Conservation (phyloP, 225 moss, liverwort and hornwort genomes). For the Asterella californica region DNA sequence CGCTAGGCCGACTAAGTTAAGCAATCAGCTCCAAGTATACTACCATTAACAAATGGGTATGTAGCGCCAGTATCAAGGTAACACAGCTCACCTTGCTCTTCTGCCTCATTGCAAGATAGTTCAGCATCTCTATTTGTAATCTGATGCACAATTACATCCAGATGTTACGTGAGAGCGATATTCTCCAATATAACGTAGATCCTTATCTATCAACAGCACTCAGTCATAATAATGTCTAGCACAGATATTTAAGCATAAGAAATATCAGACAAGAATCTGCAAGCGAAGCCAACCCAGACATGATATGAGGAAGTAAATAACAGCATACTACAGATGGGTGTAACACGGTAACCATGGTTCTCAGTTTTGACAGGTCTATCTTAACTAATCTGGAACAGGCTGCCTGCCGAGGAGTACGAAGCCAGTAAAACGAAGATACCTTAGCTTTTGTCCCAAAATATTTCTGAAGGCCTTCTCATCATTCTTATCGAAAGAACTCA, state of each 20-base stretch:
- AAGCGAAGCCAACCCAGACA: too few relatives aligned
- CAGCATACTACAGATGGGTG: not conserved
- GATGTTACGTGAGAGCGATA: slow-evolving; percentile 8
- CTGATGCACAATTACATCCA: slow-evolving; percentile 31
- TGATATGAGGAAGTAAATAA: too few relatives aligned
- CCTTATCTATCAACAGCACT: too few relatives aligned
- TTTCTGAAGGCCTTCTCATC: slow-evolving; percentile 78
- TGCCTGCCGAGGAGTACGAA: not conserved
- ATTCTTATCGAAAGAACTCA: slow-evolving; percentile 65
- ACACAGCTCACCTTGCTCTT: slow-evolving; percentile 64
- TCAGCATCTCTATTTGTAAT: slow-evolving; percentile 86
- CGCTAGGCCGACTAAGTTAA: not conserved
- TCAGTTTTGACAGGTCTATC: not conserved
- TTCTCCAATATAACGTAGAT: not conserved
- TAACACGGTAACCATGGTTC: not conserved
- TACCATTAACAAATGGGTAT: not conserved
- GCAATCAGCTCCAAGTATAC: not conserved
- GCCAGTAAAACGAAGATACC: slow-evolving; percentile 28
- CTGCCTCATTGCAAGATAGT: slow-evolving; percentile 60
- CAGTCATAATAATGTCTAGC: too few relatives aligned
- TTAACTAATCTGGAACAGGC: too few relatives aligned
- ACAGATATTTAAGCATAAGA: too few relatives aligned
- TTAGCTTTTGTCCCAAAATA: slow-evolving; percentile 76
- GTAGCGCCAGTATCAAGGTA: not conserved
- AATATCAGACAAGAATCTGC: too few relatives aligned